Conservation (phyloP, 768 basidiomycete species). For the Lactarius hengduanensis region DNA sequence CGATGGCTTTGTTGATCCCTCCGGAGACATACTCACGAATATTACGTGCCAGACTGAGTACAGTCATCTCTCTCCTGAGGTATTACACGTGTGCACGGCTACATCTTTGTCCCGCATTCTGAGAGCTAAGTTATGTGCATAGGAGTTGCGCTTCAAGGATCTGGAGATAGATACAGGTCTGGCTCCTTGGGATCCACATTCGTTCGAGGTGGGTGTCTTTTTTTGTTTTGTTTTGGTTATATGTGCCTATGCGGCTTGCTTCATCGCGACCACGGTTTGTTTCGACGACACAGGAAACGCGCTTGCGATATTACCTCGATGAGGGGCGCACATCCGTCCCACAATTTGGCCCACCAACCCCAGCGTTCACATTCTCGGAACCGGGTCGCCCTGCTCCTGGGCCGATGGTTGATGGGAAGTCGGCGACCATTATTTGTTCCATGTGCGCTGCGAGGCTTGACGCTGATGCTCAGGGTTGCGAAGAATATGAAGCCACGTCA, state of each 20-base stretch:
- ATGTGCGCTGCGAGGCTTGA: slow-evolving; percentile 6
- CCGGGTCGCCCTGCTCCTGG: neutral
- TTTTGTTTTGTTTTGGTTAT: neutral
- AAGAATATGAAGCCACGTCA: neutral
- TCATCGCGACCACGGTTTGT: neutral
- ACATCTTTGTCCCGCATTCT: neutral
- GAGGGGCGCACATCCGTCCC: neutral
- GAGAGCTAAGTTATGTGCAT: neutral
- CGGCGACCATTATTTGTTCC: slow-evolving; percentile 2
- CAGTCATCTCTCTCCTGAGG: slow-evolving; percentile 6
- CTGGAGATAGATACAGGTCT: neutral
- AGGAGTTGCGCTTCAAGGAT: slow-evolving; percentile 4
- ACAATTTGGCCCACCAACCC: neutral
- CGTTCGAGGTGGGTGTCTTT: neutral
- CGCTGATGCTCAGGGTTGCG: neutral
- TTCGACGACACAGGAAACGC: neutral
- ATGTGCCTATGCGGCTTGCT: neutral
- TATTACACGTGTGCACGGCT: neutral
- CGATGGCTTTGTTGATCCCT: no score
- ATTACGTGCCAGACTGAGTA: neutral
- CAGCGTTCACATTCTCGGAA: neutral
- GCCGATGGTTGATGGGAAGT: neutral
- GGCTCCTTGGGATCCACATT: neutral
- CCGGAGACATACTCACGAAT: neutral
- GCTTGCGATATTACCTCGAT: slow-evolving; percentile 13